phyloP scores from a whole-genome alignment of 352 stramenopile species.

The Phytopythium ostracodes region DNA sequence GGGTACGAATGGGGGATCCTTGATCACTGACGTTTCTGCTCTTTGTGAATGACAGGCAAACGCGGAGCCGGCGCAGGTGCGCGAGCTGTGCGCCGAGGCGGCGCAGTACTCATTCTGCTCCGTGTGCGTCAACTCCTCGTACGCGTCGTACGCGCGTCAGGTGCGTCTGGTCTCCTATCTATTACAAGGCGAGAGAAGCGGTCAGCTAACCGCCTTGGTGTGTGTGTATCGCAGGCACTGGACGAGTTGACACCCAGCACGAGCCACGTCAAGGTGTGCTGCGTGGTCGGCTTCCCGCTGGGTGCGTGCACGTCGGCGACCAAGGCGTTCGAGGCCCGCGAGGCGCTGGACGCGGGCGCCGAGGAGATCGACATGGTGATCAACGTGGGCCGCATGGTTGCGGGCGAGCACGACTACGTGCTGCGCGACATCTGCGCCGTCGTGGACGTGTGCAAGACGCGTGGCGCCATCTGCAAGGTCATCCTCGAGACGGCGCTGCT shows the following conservation, averaged over 20 bases:
- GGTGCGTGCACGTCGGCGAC: conserved; percentile 47
- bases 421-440: conserved; percentile 71
- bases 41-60: conserved; percentile 31
- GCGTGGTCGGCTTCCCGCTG: conserved; percentile 77
- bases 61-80: conserved; percentile 58
- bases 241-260: conserved; percentile 30
- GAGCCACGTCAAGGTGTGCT: conserved; percentile 74
- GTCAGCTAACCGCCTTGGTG: not conserved
- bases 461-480: conserved; percentile 62
- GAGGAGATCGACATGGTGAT: conserved; percentile 90
- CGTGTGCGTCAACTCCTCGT: conserved; percentile 82
- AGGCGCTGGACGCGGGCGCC: conserved; percentile 61
- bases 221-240: conserved; percentile 34
- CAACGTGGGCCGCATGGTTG: conserved; percentile 60
- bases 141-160: conserved; percentile 56
- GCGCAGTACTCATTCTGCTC: conserved; percentile 63
- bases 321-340: conserved; percentile 72
- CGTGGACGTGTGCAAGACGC: conserved; percentile 61
- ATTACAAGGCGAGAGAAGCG: not conserved
- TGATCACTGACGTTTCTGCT: conserved; percentile 7
- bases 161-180: conserved; percentile 12
- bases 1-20: not conserved
- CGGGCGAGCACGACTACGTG: conserved; percentile 69
- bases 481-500: conserved; percentile 85
- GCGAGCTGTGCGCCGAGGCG: conserved; percentile 65